Conservation (phyloP, 176 grass and related monocot genomes). For the Echinochloa phyllopogon region DNA sequence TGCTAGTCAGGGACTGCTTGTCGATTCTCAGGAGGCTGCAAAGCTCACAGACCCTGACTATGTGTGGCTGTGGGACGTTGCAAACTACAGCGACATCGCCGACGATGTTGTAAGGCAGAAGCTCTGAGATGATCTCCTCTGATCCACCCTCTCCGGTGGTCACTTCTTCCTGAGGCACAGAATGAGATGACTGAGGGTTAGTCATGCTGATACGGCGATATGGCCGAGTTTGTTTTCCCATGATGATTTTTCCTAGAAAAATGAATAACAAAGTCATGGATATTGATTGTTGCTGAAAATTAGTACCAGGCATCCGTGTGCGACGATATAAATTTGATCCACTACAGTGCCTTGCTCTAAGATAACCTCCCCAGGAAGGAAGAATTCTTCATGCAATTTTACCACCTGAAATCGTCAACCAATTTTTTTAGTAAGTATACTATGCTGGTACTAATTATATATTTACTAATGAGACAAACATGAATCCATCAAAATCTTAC, state of each 20-base stretch:
- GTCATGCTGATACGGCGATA: not conserved
- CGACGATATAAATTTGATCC: conserved; percentile 62
- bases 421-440: not conserved
- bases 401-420: conserved; percentile 60
- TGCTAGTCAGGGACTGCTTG: conserved; percentile 75
- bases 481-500: conserved; percentile 51
- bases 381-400: conserved; percentile 61
- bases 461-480: not conserved
- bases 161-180: conserved; percentile 58
- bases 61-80: conserved; percentile 73
- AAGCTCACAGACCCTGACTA: conserved; percentile 73
- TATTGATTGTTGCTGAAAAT: not conserved
- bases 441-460: not conserved
- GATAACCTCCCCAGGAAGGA: conserved; percentile 60
- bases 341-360: conserved; percentile 60
- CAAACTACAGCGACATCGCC: conserved; percentile 74
- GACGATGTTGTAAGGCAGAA: conserved; percentile 65
- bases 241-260: not conserved
- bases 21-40: conserved; percentile 82
- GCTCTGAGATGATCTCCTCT: conserved; percentile 65
- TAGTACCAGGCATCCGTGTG: conserved; percentile 81
- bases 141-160: conserved; percentile 46
- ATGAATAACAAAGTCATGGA: not conserved
- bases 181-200: not conserved
- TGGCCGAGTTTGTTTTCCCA: not conserved